Conservation (phyloP, 345 rosid species). For the Eucalyptus shirleyi region DNA sequence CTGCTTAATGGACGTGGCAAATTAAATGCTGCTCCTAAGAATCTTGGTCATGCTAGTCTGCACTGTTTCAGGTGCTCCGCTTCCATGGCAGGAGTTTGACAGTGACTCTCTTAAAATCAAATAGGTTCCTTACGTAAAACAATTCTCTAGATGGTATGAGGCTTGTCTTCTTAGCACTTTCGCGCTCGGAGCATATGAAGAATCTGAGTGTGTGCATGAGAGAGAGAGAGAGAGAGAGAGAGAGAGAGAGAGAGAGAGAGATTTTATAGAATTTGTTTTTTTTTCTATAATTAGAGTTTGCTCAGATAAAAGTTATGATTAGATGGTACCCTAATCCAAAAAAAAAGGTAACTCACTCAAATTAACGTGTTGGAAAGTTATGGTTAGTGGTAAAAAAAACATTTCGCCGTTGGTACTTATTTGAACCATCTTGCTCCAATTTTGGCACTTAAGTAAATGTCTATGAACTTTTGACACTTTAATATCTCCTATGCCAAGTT, state of each 20-base stretch:
- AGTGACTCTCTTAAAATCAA: neutral
- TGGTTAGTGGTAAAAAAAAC: too few relatives aligned
- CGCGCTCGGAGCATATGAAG: neutral
- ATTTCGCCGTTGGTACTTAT: too few relatives aligned
- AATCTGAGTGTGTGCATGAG: neutral
- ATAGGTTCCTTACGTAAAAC: neutral
- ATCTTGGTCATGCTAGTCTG: neutral
- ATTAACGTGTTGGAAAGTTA: too few relatives aligned
- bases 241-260: too few relatives aligned
- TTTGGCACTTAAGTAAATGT: rapidly evolving
- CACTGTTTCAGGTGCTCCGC: neutral
- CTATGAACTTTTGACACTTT: rapidly evolving
- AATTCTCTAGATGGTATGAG: neutral
- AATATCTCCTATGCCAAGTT: rapidly evolving
- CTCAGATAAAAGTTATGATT: too few relatives aligned
- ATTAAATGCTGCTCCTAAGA: neutral
- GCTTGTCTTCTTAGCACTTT: neutral
- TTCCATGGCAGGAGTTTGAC: neutral
- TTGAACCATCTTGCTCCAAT: rapidly evolving
- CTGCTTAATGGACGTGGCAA: neutral
- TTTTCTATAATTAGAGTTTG: too few relatives aligned
- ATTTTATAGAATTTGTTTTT: too few relatives aligned
- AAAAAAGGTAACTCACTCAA: too few relatives aligned
- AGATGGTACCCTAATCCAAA: too few relatives aligned
- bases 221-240: too few relatives aligned